phyloP scores from a whole-genome alignment of 108 stramenopile species.

The Aurantiochytrium sp. region DNA sequence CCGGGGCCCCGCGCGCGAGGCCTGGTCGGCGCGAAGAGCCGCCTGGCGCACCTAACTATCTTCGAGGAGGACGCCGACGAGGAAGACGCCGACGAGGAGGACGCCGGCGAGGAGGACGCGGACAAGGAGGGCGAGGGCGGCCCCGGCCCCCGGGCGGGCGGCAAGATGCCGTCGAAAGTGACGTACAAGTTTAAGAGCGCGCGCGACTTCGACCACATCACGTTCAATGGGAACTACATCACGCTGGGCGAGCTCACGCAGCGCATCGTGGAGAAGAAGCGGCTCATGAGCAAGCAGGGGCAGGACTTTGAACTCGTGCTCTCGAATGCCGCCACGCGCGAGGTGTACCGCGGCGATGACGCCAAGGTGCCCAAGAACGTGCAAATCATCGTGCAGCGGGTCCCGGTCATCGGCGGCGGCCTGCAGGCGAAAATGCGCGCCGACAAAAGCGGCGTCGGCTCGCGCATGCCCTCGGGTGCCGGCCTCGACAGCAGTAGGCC shows the following conservation, averaged over 20 bases:
- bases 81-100: too few relatives aligned
- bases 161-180: slow-evolving; percentile 20
- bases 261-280: background rate
- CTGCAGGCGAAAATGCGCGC: background rate
- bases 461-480: background rate
- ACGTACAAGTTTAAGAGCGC: background rate
- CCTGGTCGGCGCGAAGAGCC: too few relatives aligned
- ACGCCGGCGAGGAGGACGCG: too few relatives aligned
- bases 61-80: too few relatives aligned
- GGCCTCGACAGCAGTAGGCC: background rate
- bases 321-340: background rate
- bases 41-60: too few relatives aligned
- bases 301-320: slow-evolving; percentile 2
- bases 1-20: too few relatives aligned
- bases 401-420: background rate
- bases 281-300: slow-evolving; percentile 10
- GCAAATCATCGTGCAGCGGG: slow-evolving; percentile 6
- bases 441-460: background rate
- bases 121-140: too few relatives aligned
- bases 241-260: background rate
- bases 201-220: background rate
- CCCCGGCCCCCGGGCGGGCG: too few relatives aligned
- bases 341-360: slow-evolving; percentile 22
- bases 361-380: background rate
- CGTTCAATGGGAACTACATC: slow-evolving; percentile 1